Base-by-base conservation (phyloP, 108 stramenopile genomes). In the Pseudonitzschia pungens region DNA sequence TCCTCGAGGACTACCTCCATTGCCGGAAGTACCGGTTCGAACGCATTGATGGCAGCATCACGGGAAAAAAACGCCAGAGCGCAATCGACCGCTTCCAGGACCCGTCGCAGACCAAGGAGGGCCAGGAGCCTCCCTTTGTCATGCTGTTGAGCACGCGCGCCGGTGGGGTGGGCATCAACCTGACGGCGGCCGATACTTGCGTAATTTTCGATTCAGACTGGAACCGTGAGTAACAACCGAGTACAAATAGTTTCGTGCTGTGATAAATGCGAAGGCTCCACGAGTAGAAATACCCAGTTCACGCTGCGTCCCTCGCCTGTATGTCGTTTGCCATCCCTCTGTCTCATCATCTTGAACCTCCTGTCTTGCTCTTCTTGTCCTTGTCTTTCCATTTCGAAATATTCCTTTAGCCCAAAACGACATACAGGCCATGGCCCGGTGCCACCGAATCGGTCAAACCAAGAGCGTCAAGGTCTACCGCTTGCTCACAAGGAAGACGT, bases 371-470 rank as follows among this genome's bases (percentile, higher is more conserved):
- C 10, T 20, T 55, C 2, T 55, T 24, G 9, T 24, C 26, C 54
- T 24, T 10, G 26, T 55, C 26, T 2, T 24, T 55, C 21, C 24
- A 55, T 26, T 55, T 55, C 54, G 10, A 15, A 58, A 26, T 58
- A 8, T 22, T 21, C n/a, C 48, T 22, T 31, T 21, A 62, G 60
- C 98, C 11, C 99, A 99, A 77, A 98, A 98, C 65, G 98, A 99
- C 69, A 62, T 97, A 2, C 98, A 99, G 59, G 98, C 98, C 10
- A 90, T 92, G 74, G 93, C 91, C n/a, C 85, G 98, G 5, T 98
- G 97, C 69, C 99, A 99, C 72, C 85, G 98, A 43, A 99, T 99
- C 74, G 99, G 99, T 0, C 99, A 99, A 79, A 99, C 95, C 48
- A 97, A 97, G 68, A 83, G 75, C 71, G 83, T 85, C 31, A 85